Evolutionary conservation across 768 basidiomycete genomes (phyloP).

Genomic region (Tulasnella calospora): DNA sequence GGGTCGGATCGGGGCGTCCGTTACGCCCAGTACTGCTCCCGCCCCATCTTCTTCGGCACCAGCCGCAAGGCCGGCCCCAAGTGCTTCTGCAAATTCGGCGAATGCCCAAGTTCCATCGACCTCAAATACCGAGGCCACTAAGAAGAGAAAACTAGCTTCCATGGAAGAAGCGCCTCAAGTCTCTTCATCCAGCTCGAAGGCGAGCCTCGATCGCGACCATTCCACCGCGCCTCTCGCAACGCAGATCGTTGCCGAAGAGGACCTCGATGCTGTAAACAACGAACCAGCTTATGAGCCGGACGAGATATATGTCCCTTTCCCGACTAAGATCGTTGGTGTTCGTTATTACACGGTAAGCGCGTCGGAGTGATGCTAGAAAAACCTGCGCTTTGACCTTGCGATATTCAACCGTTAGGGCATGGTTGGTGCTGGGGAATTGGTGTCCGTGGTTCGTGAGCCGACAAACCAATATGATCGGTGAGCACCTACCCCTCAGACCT

Average conservation of each 20-base stretch:
- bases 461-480: constrained; percentile 57
- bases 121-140: not conserved
- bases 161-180: not conserved
- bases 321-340: constrained; percentile 69
- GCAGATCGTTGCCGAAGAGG: constrained; percentile 22
- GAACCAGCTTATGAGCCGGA: constrained; percentile 46
- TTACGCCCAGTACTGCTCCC: not conserved
- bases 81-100: not conserved
- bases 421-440: constrained; percentile 76
- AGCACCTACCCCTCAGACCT: constrained; percentile 2
- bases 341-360: constrained; percentile 58
- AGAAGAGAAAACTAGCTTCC: not conserved
- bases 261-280: constrained; percentile 30
- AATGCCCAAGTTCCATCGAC: not conserved
- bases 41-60: not conserved
- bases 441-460: constrained; percentile 61
- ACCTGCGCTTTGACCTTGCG: not conserved
- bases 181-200: not conserved
- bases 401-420: constrained; percentile 47
- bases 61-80: not conserved
- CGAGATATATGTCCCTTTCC: constrained; percentile 60
- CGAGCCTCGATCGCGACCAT: constrained; percentile 37
- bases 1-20: constrained; percentile 49
- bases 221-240: constrained; percentile 22
- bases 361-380: not conserved